Base-by-base conservation (phyloP, 805 yeast genomes). In the Candida morakotiae region DNA sequence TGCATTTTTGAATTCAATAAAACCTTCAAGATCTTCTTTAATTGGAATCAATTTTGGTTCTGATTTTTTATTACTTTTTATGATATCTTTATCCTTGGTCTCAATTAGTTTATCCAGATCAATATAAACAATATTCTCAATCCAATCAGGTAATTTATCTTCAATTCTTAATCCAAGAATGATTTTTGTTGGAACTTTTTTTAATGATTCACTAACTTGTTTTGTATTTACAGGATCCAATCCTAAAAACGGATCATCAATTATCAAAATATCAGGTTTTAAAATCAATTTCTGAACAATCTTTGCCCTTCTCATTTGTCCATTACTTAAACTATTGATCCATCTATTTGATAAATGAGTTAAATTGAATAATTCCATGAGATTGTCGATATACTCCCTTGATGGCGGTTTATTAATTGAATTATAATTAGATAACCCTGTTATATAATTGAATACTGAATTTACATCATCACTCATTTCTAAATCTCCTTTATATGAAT, bases 221-320 rank as follows among this genome's bases (percentile, higher is more conserved):
- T 58, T 42, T 0, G 86, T 66, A 9, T 94, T 89, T 1, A 58
- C 53, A 0, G 95, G 93, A 51, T 91, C 98, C 13, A 91, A 66
- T 0, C 98, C 98, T 28, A 93, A 58, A 49, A 88, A 91, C 8
- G 96, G 96, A 51, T 93, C 98, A 56, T 93, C 98, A 14, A 91
- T 70, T 4, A 91, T 55, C 37, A 88, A 60, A 21, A 88, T 46
- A 30, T 68, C 64, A 0, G 97, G 95, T 23, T 73, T 63, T 31
- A 68, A 65, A 38, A 87, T 69, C 29, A 93, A 49, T 0, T 88
- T 79, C 42, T 75, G 73, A 0, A 96, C 98, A 19, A 93, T 62
- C 43, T 96, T 71, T 0, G 97, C 95, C 35, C 98, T 69, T 48
- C 98, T 71, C 56, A 85, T 79, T 58, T 93, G 98, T 0, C 98